These are phyloP conservation scores for Cyphellophora europaea DNA, from an alignment of 2,329 filamentous ascomycete genomes.

Conservation along the genomic window DNA sequence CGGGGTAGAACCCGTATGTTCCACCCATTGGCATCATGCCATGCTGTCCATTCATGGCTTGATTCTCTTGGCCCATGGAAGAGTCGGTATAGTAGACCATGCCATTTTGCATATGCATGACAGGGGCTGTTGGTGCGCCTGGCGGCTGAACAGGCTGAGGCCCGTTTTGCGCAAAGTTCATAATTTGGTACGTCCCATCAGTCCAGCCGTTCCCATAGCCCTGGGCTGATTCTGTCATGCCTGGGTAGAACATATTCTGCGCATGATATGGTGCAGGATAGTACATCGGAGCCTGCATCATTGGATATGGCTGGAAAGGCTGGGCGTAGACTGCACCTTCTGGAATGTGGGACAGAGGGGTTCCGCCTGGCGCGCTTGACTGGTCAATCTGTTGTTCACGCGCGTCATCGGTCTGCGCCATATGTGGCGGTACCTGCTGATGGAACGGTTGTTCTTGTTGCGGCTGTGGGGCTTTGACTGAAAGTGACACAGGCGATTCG, in stretches of 20 bases:
- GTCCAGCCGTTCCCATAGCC: background rate
- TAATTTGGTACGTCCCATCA: background rate
- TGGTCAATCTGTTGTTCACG: background rate
- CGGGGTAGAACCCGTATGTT: constrained; percentile 45
- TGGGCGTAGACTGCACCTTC: constrained; percentile 86
- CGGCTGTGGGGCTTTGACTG: constrained; percentile 50
- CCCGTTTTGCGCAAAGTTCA: too few species aligned
- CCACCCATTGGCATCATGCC: constrained; percentile 1
- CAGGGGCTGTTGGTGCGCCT: too few species aligned
- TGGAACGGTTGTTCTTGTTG: constrained; percentile 81
- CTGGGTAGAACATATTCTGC: constrained; percentile 38
- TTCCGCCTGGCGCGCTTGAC: constrained; percentile 25
- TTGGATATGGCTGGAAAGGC: constrained; percentile 72
- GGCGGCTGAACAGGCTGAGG: too few species aligned
- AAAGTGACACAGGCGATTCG: constrained; percentile 64
- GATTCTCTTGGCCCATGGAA: too few species aligned
- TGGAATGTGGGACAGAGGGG: constrained; percentile 82
- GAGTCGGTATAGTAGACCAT: constrained; percentile 94
- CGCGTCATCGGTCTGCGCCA: constrained; percentile 42
- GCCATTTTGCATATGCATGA: constrained; percentile 88
- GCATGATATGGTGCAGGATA: constrained; percentile 42
- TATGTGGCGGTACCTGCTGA: constrained; percentile 78
- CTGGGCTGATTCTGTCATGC: constrained; percentile 30
- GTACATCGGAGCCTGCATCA: constrained; percentile 51
- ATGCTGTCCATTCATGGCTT: too few species aligned